Evolutionary conservation across 108 stramenopile genomes (phyloP).

Genomic region (Nitzschia putrida): DNA sequence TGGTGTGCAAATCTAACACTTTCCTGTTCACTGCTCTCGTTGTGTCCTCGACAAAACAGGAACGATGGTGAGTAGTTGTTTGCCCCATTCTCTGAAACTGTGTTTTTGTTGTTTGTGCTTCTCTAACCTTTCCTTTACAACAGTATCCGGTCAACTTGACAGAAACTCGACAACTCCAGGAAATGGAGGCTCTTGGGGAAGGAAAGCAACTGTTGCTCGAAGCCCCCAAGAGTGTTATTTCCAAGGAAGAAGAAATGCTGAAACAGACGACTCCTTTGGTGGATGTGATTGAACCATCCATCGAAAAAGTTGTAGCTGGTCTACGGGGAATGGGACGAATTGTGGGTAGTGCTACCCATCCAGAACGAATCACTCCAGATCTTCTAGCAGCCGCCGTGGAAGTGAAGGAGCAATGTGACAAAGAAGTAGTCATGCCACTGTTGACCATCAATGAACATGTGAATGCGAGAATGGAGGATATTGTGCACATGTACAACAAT

Average conservation of each 20-base stretch:
- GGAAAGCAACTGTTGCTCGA: constrained; percentile 30
- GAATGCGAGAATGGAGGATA: constrained; percentile 37
- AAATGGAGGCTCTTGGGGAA: constrained; percentile 35
- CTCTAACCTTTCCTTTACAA: constrained; percentile 1
- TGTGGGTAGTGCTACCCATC: constrained; percentile 63
- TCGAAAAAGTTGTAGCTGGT: constrained; percentile 54
- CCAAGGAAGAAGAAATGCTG: constrained; percentile 45
- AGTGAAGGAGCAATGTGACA: constrained; percentile 61
- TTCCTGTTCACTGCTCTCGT: not conserved
- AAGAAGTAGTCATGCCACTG: constrained; percentile 69
- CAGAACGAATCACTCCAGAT: constrained; percentile 52
- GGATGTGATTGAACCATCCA: constrained; percentile 50
- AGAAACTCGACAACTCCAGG: constrained; percentile 57
- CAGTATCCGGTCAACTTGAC: constrained; percentile 58
- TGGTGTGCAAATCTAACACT: not conserved
- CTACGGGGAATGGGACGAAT: constrained; percentile 64
- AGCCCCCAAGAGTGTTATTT: constrained; percentile 4
- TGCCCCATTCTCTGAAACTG: no score
- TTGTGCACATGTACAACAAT: constrained; percentile 47
- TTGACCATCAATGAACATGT: constrained; percentile 61
- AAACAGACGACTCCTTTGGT: constrained; percentile 50
- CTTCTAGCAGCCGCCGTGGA: constrained; percentile 60
- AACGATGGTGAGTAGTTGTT: constrained; percentile 30
- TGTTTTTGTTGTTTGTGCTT: not conserved
- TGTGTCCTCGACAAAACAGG: not conserved